Evolutionary conservation across 2,329 filamentous ascomycete species (phyloP), one percentile per base, ranked within the genome.

Genomic region (Myriosclerotinia duriaeana): DNA sequence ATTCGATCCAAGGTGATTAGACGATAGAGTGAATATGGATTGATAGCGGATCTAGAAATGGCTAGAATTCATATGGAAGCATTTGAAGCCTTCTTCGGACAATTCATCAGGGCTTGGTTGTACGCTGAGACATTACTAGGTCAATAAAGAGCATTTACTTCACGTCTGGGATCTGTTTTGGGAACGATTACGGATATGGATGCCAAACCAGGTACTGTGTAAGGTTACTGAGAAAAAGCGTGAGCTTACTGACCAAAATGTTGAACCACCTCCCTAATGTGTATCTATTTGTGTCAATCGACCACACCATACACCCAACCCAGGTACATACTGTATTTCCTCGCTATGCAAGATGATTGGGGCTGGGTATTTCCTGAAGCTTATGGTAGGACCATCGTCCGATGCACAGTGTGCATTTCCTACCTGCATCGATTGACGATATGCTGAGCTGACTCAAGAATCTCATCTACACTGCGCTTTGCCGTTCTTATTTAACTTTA

Each of bases 351-450:
- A 26, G 42, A 59, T 65, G 53, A 53, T 65, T 40, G 44, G 61
- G 20, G 11, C 7, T 46, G 61, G 38, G 12, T 20, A 22, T 36
- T 46, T 50, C 30, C 44, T 42, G 44, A 44, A 59, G 63, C 53
- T 65, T 59, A 59, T 52, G 63, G 44, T 59, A 40, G 44, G 38
- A 42, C 54, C 60, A 63, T 65, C 46, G 63, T 65, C 54, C 54
- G 53, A 44, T 52, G 44, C 63, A 58, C 11, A 36, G 42, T 34
- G 42, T 20, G 44, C 54, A 58, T 40, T 15, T 40, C n/a, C 36
- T 58, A n/a, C 40, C 55, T 50, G 34, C 53, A 48, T 36, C 11
- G 36, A 59, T 65, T 52, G 50, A 36, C 20, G 61, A 44, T 55
- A 26, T 26, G 46, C 38, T 52, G 34, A 42, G 44, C 63, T 65